Percentiles rank a stretch among this genome's conserved stretches.
Evolutionary conservation across 2,329 filamentous ascomycete genomes (phyloP).

Genomic region (Beauveria sp.): DNA sequence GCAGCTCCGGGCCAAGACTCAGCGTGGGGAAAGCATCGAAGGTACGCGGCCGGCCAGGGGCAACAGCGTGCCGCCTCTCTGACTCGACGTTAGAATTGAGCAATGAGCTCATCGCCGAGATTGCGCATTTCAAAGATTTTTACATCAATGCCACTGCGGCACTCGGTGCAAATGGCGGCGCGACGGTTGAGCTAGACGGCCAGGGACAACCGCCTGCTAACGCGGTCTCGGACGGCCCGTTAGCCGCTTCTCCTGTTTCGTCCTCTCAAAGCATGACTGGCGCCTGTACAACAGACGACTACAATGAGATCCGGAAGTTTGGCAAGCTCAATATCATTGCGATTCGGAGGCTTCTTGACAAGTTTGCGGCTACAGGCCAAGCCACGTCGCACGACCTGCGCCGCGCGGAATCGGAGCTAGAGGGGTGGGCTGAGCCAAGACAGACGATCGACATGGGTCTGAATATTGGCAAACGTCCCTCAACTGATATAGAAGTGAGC

Average conservation of each 20-base stretch:
- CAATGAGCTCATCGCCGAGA: not conserved
- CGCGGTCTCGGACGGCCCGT: no score
- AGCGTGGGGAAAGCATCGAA: not conserved
- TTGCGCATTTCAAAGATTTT: not conserved
- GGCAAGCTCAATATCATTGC: not conserved
- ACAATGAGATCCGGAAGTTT: not conserved
- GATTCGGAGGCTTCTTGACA: not conserved
- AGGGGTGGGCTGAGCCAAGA: not conserved
- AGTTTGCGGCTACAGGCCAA: not conserved
- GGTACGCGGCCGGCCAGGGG: not conserved
- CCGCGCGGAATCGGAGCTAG: not conserved
- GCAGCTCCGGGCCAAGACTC: not conserved
- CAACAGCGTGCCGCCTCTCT: not conserved
- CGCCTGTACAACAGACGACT: not conserved
- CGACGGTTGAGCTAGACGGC: no score
- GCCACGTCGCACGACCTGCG: not conserved
- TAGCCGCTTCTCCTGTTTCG: not conserved
- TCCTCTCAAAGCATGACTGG: not conserved
- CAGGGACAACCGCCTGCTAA: not conserved
- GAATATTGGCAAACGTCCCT: not conserved
- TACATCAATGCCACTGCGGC: no score
- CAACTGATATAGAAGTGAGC: no score
- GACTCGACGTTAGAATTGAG: not conserved
- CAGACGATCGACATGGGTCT: not conserved
- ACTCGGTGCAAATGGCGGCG: not conserved